A percentile compares a stretch with the other conserved stretches of the same genome.
Evolutionary conservation across 306 rosid species (phyloP).

Genomic region (Corylus heterophylla): DNA sequence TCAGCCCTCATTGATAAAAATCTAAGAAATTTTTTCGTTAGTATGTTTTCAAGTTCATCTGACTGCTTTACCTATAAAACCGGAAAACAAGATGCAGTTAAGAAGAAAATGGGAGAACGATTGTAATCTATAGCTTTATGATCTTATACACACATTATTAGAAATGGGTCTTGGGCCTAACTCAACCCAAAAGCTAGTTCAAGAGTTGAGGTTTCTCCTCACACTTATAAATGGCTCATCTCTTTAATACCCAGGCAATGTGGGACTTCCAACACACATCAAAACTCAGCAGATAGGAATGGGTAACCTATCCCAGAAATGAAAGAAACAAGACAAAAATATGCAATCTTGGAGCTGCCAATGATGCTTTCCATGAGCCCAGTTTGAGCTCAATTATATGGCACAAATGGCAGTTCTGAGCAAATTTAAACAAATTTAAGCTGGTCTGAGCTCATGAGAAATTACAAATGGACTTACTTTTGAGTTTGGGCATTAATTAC

Average conservation of each 20-base stretch:
- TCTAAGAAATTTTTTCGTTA: constrained; percentile 91
- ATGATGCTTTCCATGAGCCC: constrained; percentile 10
- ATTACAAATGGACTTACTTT: neutral
- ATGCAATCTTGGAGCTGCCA: neutral
- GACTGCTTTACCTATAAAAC: constrained; percentile 83
- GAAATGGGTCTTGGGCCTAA: too few relatives aligned
- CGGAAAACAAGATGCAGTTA: constrained; percentile 17
- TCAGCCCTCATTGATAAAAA: constrained; percentile 98
- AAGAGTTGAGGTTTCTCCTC: too few relatives aligned
- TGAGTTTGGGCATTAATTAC: neutral
- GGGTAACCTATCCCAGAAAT: neutral
- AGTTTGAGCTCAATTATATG: constrained; percentile 9
- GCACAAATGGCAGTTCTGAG: neutral
- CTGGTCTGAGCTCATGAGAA: neutral
- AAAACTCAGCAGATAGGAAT: neutral
- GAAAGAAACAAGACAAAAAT: neutral
- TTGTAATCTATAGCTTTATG: constrained; percentile 1
- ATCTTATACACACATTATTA: neutral
- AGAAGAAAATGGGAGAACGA: constrained; percentile 12
- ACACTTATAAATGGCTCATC: too few relatives aligned
- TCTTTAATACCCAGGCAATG: too few relatives aligned
- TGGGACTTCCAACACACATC: neutral
- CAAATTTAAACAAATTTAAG: constrained; percentile 18
- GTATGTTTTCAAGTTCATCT: constrained; percentile 97
- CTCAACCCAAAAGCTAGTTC: too few relatives aligned